A percentile compares a stretch with the other conserved stretches of the same genome.
Evolutionary conservation across 345 rosid species (phyloP).

Genomic region (Rubroshorea leprosula): DNA sequence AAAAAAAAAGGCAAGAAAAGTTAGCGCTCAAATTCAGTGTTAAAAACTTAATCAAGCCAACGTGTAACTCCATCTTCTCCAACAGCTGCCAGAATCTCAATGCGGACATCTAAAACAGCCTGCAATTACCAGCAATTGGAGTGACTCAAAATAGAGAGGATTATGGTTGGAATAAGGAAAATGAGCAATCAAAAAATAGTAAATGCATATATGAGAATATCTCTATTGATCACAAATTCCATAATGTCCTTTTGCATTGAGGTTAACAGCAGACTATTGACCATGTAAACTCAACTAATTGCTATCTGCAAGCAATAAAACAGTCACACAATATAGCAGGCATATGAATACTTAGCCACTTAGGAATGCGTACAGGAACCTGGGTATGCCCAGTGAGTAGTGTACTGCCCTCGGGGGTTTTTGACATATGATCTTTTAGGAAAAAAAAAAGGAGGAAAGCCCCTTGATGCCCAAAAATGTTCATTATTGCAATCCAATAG

Average conservation of each 20-base stretch:
- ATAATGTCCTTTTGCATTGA: no score
- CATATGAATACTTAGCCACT: not conserved
- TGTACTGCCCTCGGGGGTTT: no score
- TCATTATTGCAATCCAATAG: not conserved
- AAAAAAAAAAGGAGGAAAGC: no score
- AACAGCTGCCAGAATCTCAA: constrained; percentile 77
- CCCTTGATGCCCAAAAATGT: not conserved
- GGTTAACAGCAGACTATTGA: not conserved
- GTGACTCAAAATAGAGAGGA: constrained; percentile 2
- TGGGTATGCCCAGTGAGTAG: no score
- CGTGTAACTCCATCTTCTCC: constrained; percentile 85
- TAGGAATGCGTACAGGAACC: not conserved
- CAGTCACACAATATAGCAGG: not conserved
- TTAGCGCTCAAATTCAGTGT: constrained; percentile 8
- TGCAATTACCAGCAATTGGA: constrained; percentile 34
- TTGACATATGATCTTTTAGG: no score
- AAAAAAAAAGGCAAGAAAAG: constrained; percentile 3
- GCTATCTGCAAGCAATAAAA: not conserved
- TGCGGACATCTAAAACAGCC: constrained; percentile 72
- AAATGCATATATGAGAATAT: not conserved
- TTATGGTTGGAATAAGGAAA: not conserved
- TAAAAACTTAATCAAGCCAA: constrained; percentile 63
- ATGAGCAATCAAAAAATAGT: not conserved
- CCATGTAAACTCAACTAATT: not conserved
- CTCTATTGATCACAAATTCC: not conserved